phyloP scores from a whole-genome alignment of 2,329 filamentous ascomycete species.

The Ophiocordyceps camponoti-floridani region DNA sequence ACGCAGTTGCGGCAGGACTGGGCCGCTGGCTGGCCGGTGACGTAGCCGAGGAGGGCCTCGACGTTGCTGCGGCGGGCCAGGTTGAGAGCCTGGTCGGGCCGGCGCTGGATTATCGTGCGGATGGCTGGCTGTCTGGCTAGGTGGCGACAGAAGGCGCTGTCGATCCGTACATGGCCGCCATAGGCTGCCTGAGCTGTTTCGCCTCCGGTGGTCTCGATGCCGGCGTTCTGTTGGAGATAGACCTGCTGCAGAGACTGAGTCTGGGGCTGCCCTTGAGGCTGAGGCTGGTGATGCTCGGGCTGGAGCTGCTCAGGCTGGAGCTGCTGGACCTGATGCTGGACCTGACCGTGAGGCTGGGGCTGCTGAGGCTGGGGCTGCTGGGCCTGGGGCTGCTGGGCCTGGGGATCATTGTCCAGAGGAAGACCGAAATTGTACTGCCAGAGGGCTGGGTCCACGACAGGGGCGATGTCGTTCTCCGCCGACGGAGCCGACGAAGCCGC shows the following conservation, averaged over 20 bases:
- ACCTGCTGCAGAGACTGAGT: background rate
- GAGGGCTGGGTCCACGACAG: too few relatives aligned
- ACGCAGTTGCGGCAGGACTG: constrained; percentile 41
- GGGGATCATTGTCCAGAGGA: background rate
- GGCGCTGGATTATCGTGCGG: constrained; percentile 32
- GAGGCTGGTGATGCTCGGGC: background rate
- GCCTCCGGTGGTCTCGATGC: background rate
- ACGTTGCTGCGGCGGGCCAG: constrained; percentile 40
- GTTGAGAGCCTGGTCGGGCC: constrained; percentile 35
- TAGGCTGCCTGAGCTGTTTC: background rate
- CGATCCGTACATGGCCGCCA: constrained; percentile 12
- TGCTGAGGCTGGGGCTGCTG: background rate
- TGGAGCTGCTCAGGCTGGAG: background rate
- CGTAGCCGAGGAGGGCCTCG: constrained; percentile 38
- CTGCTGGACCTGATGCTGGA: background rate
- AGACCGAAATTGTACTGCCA: background rate
- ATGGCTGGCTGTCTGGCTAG: constrained; percentile 29
- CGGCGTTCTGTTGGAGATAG: background rate
- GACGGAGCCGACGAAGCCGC: background rate
- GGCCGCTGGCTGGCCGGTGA: constrained; percentile 29
- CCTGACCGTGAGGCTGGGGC: background rate
- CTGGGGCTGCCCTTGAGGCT: background rate
- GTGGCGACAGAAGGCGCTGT: constrained; percentile 35
- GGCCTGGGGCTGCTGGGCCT: background rate
- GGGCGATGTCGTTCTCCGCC: background rate